A percentile compares a stretch with the other conserved stretches of the same genome.
Evolutionary conservation across 2,329 filamentous ascomycete species (phyloP).

Genomic region (Colletotrichum costaricense): DNA sequence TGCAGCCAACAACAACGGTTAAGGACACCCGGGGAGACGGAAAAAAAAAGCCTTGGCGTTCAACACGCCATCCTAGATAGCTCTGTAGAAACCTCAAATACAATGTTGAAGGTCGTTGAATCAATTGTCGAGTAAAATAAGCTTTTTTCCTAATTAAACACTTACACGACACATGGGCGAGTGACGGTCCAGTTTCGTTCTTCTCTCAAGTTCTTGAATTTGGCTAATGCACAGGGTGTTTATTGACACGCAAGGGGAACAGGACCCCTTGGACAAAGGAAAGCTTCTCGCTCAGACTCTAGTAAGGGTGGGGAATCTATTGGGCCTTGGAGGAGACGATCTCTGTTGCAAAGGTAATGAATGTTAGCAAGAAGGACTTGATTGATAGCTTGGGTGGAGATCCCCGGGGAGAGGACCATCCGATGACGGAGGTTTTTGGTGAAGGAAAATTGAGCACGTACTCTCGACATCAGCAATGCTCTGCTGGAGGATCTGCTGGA

Average conservation of each 20-base stretch:
- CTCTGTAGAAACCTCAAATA: neutral
- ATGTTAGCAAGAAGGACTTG: conserved; percentile 46
- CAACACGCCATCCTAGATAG: conserved; percentile 15
- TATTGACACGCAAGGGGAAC: conserved; percentile 61
- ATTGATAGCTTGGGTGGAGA: neutral
- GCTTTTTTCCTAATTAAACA: conserved; percentile 25
- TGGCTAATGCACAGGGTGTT: conserved; percentile 72
- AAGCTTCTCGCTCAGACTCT: conserved; percentile 45
- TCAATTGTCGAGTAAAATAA: neutral
- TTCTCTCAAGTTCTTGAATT: conserved; percentile 49
- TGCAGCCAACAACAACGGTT: neutral
- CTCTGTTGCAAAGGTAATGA: conserved; percentile 51
- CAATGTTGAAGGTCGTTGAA: neutral
- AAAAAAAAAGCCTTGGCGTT: neutral
- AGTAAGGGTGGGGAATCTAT: conserved; percentile 57
- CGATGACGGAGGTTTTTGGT: neutral
- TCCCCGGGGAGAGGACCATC: neutral
- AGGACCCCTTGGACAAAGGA: conserved; percentile 58
- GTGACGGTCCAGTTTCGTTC: conserved; percentile 8
- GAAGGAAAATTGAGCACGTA: conserved; percentile 52
- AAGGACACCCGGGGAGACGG: conserved; percentile 1
- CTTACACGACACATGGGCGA: conserved; percentile 14
- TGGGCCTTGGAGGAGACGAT: conserved; percentile 73
- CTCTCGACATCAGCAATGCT: conserved; percentile 96
- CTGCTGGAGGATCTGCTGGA: conserved; percentile 98